phyloP scores from a whole-genome alignment of 2,329 filamentous ascomycete genomes.

The Colletotrichum musae region DNA sequence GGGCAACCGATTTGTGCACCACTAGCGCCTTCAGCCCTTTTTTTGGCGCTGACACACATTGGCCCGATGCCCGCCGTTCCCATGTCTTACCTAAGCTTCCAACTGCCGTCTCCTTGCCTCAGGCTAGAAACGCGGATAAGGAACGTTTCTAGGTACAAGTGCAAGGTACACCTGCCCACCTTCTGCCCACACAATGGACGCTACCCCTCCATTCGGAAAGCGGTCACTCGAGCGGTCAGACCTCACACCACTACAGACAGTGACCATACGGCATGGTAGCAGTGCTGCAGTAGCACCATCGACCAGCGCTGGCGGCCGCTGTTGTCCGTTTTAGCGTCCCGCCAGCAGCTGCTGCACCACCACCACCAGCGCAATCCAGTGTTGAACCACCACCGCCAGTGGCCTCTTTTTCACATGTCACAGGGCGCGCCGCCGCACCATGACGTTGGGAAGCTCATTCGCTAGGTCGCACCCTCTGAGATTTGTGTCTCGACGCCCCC shows the following conservation, averaged over 20 bases:
- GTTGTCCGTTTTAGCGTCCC: no score
- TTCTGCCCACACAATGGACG: conserved; percentile 6
- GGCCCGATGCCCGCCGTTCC: no score
- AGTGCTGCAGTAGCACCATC: background rate
- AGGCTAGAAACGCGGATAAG: background rate
- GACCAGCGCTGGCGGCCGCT: no score
- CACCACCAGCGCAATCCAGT: background rate
- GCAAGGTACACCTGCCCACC: no score
- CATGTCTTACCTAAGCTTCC: background rate
- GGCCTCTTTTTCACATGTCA: conserved; percentile 39
- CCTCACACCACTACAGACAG: conserved; percentile 1
- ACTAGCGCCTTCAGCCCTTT: background rate
- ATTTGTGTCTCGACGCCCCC: conserved; percentile 34
- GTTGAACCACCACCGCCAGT: background rate
- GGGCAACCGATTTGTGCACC: conserved; percentile 25
- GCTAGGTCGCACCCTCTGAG: conserved; percentile 23
- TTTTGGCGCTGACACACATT: no score
- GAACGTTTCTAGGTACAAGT: no score
- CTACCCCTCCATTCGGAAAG: conserved; percentile 1
- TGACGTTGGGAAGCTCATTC: conserved; percentile 40
- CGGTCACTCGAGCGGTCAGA: conserved; percentile 15
- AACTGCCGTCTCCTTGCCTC: background rate
- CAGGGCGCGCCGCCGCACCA: conserved; percentile 17
- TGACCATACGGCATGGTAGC: no score
- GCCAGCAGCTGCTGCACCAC: background rate